Base-by-base conservation (phyloP, 305 asterid species). In the Solanum hybrid region DNA sequence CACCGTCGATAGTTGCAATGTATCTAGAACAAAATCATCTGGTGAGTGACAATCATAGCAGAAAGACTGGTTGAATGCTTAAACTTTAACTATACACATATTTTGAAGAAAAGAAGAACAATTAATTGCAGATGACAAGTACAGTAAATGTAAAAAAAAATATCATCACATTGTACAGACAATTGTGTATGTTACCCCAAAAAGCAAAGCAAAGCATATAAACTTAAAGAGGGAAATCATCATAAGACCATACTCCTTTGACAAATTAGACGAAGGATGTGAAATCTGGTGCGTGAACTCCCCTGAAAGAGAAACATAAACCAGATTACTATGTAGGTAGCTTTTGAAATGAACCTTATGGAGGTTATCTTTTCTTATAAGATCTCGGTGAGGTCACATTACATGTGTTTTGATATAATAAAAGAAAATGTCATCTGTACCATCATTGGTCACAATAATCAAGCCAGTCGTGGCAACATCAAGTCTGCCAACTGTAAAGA, bases 401-500 rank as follows among this genome's bases (percentile, higher is more conserved):
- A 31, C 77, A 85, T 32, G 88, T 22, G 51, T 45, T 61, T 17
- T 57, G 88, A n/a, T 61, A 86, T 61, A 22, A 57, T 51, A 86
- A 86, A 86, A 86, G 78, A 86, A 51, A 65, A 85, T 26, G 61
- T 38, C 79, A 83, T 33, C 24, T 51, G 87, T 94, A 97, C 99
- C 99, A 90, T 97, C 98, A 94, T 97, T 97, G 91, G 99, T 96
- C 94, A 97, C 98, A 88, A 97, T 92, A 87, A 97, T 96, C 92
- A 97, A 92, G 89, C 99, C 99, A 79, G 98, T 95, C 22, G 99
- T 97, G 92, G 95, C 95, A 92, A 97, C 99, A 92, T 97, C 99
- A 92, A 97, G 99, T 33, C 99, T 98, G 70, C 99, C 99, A 92
- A 97, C 99, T 26, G 99, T 97, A 90, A 96, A 97, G 61, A 97